Evolutionary conservation across 75 land plant species (phyloP).

Genomic region (Larix kaempferi): DNA sequence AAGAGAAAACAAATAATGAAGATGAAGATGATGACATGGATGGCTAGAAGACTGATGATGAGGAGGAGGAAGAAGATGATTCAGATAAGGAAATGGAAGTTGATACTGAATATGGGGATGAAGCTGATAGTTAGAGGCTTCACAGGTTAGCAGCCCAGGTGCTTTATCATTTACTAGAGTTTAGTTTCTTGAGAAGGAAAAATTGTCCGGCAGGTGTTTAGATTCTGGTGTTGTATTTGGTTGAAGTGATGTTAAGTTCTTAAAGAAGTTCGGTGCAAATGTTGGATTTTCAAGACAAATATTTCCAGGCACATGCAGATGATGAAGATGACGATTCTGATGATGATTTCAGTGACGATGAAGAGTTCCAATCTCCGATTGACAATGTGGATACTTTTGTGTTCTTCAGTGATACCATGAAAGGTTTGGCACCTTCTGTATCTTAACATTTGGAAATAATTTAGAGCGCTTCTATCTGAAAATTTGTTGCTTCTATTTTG

Average conservation of each 20-base stretch:
- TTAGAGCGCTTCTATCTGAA: too few species aligned
- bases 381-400: conserved; percentile 93
- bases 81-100: conserved; percentile 85
- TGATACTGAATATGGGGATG: conserved; percentile 92
- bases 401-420: conserved; percentile 85
- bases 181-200: background rate
- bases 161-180: background rate
- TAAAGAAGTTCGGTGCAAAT: background rate
- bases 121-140: conserved; percentile 68
- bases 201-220: background rate
- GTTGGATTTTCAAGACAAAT: conserved; percentile 54
- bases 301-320: conserved; percentile 36
- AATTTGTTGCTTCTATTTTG: too few species aligned
- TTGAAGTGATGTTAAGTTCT: background rate
- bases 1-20: conserved; percentile 61
- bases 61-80: conserved; percentile 72
- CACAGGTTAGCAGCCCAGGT: conserved; percentile 91
- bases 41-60: conserved; percentile 62
- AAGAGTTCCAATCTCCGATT: conserved; percentile 95
- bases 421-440: conserved; percentile 41
- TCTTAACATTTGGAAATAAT: too few species aligned
- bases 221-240: background rate
- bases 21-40: conserved; percentile 84
- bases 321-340: conserved; percentile 70
- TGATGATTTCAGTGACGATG: conserved; percentile 91